A percentile compares a stretch with the other conserved stretches of the same genome.
These are phyloP conservation scores for Aspergillus glaucus DNA, from an alignment of 2,329 filamentous ascomycete genomes.

Conservation along the genomic window DNA sequence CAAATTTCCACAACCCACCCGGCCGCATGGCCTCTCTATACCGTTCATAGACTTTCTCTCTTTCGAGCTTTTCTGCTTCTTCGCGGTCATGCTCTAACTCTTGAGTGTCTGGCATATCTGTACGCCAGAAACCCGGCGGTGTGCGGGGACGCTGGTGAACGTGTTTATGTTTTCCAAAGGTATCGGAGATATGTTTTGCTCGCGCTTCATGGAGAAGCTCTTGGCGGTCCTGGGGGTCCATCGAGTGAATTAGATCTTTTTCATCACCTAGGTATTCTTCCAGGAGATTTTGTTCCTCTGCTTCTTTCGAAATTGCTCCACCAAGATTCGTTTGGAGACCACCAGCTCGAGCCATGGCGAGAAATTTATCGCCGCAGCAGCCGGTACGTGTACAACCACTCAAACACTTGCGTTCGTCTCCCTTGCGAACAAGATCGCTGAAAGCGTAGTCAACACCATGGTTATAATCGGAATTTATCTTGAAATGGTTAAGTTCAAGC, in stretches of 20 bases:
- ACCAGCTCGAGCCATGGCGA: conserved; percentile 52
- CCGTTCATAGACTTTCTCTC: conserved; percentile 61
- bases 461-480: conserved; percentile 67
- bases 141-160: conserved; percentile 63
- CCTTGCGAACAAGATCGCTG: conserved; percentile 65
- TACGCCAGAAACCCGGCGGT: conserved; percentile 84
- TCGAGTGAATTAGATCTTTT: conserved; percentile 31
- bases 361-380: conserved; percentile 70
- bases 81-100: conserved; percentile 61
- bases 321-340: conserved; percentile 23
- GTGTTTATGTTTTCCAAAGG: conserved; percentile 70
- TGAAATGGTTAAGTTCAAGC: conserved; percentile 68
- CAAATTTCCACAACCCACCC: conserved; percentile 71
- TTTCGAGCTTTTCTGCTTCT: conserved; percentile 59
- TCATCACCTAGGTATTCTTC: conserved; percentile 51
- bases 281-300: conserved; percentile 26
- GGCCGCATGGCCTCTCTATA: conserved; percentile 75
- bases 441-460: conserved; percentile 67
- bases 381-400: conserved; percentile 66
- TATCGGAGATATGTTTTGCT: conserved; percentile 65
- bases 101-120: conserved; percentile 85
- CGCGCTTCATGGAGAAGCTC: conserved; percentile 70
- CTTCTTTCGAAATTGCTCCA: conserved; percentile 4
- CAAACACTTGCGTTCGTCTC: conserved; percentile 62
- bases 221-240: conserved; percentile 56